phyloP scores from a whole-genome alignment of 192 early-diverging fungal species.

The Coemansia sp. region DNA sequence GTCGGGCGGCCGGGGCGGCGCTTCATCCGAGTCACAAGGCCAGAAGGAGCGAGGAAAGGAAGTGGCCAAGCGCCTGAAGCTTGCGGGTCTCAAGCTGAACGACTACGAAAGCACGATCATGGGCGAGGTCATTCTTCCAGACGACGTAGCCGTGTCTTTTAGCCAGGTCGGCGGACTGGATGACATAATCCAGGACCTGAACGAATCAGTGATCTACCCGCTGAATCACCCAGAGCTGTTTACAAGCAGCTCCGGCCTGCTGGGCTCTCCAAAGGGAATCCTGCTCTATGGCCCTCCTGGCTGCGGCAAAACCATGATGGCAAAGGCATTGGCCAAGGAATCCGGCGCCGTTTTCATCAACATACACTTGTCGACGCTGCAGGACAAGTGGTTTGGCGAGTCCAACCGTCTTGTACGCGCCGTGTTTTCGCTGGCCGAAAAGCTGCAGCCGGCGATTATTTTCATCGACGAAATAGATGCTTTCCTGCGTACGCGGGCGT shows the following conservation, averaged over 20 bases:
- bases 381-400: slow-evolving; percentile 98
- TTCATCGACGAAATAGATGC: slow-evolving; percentile 99
- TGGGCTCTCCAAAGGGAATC: slow-evolving; percentile 93
- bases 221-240: slow-evolving; percentile 91
- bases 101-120: slow-evolving; percentile 95
- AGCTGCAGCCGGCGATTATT: slow-evolving; percentile 92
- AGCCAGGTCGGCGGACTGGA: slow-evolving; percentile 91
- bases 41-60: slow-evolving; percentile 65
- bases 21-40: slow-evolving; percentile 66
- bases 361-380: slow-evolving; percentile 92
- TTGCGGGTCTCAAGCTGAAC: slow-evolving; percentile 64
- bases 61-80: slow-evolving; percentile 35
- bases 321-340: slow-evolving; percentile 96
- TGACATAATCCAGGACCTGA: slow-evolving; percentile 82
- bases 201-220: slow-evolving; percentile 96
- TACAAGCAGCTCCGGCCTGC: slow-evolving; percentile 73
- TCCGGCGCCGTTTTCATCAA: slow-evolving; percentile 98
- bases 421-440: slow-evolving; percentile 88
- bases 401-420: slow-evolving; percentile 91
- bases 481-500: slow-evolving; percentile 85
- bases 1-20: slow-evolving; percentile 67
- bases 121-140: slow-evolving; percentile 87
- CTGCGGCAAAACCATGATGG: slow-evolving; percentile 98
- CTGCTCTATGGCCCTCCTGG: slow-evolving; percentile 93
- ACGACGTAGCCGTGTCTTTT: slow-evolving; percentile 86